phyloP scores from a whole-genome alignment of 176 grass and related monocot genomes.

The Carex cristatella region DNA sequence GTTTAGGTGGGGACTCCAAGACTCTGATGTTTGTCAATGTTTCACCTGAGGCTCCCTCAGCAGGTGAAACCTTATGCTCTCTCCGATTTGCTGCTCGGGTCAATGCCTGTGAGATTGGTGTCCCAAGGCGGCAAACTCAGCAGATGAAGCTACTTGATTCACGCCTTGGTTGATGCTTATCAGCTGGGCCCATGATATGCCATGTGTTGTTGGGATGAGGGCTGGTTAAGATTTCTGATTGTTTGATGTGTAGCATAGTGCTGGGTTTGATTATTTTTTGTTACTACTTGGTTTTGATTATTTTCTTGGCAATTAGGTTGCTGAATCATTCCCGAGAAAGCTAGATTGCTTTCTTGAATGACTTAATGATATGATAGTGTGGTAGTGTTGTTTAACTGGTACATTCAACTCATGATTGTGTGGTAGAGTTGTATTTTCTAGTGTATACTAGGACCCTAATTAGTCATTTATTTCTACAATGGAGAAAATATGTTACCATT shows the following conservation, averaged over 20 bases:
- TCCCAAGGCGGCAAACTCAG: constrained; percentile 66
- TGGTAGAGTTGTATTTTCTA: not conserved
- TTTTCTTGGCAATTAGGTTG: not conserved
- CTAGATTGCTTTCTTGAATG: not conserved
- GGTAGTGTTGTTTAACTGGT: not conserved
- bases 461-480: not conserved
- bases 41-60: constrained; percentile 59
- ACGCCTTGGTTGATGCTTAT: constrained; percentile 25
- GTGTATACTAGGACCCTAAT: not conserved
- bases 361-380: not conserved
- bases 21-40: constrained; percentile 96
- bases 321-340: not conserved
- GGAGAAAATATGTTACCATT: not conserved
- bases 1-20: constrained; percentile 90
- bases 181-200: not conserved
- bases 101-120: constrained; percentile 79
- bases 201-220: not conserved
- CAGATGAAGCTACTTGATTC: constrained; percentile 28
- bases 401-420: not conserved
- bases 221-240: not conserved
- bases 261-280: no score
- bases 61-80: constrained; percentile 62
- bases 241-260: constrained; percentile 1
- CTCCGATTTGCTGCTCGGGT: constrained; percentile 86
- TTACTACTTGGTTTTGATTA: not conserved